Base-by-base conservation (phyloP, 2,329 filamentous ascomycete genomes). In the Trichophyton verrucosum region DNA sequence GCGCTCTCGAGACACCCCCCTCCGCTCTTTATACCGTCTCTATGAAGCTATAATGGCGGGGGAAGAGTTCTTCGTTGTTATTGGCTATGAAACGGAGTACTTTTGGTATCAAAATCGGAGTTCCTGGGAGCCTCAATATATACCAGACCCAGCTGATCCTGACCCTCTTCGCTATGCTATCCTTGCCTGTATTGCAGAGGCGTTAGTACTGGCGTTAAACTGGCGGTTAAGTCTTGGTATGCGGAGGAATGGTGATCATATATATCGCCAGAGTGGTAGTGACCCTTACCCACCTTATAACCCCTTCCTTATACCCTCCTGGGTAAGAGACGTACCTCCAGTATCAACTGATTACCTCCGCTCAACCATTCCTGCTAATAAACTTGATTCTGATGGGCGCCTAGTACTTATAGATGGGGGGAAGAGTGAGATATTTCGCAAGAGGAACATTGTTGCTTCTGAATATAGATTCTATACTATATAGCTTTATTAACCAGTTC, bases 161-260 rank as follows among this genome's bases (percentile, higher is more conserved):
- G 64, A 69, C 63, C 68, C 67, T n/a, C 60, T 69, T 58, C 66
- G 68, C 24, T 69, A 70, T 57, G 68, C 68, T 9, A 64, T 69
- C 42, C 60, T 70, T 44, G 68, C 68, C 8, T 66, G 66, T 55
- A 62, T 70, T 8, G 59, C 64, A 3, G 68, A 70, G 33, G 63
- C 64, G 20, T 42, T 69, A 38, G 63, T 62, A 3, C 53, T 64
- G 9, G 63, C 67, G 5, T 67, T 69, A 42, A 70, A 70, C 49
- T 69, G 66, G 62, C 64, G 65, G 2, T 57, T 70, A 13, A 63
- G 66, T 58, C 59, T 65, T 38, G 65, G 65, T 3, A 47, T 65
- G 62, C 63, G 64, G 13, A 62, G 67, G 42, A 55, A 67, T 53
- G 53, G 59, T 3, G 62, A 65, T 17, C 33, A 66, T 55, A 47